These are phyloP conservation scores for Musa schizocarpa DNA, from an alignment of 176 grass and related monocot genomes.

Conservation along the genomic window DNA sequence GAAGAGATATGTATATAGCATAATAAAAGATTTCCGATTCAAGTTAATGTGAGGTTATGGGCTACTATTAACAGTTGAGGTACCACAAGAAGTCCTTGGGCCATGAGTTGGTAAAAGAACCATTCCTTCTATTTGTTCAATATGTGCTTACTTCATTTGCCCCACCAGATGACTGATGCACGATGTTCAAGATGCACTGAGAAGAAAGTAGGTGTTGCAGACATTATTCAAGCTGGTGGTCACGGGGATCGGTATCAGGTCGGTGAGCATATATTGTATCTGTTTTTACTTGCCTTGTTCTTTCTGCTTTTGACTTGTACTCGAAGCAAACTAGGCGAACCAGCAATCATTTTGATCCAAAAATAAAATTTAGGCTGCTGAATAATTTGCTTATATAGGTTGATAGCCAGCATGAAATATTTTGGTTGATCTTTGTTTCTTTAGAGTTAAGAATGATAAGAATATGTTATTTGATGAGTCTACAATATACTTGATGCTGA, in stretches of 20 bases:
- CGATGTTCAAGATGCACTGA: conserved; percentile 67
- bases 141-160: conserved; percentile 3
- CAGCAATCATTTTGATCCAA: too few relatives aligned
- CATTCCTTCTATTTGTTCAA: neutral
- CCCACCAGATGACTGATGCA: conserved; percentile 79
- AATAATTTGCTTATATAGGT: too few relatives aligned
- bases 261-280: neutral
- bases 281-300: neutral
- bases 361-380: too few relatives aligned
- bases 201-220: conserved; percentile 71
- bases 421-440: too few relatives aligned
- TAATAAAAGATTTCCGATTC: neutral
- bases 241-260: conserved; percentile 97
- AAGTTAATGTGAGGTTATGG: neutral
- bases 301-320: neutral
- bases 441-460: too few relatives aligned
- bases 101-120: neutral
- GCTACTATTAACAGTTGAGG: neutral
- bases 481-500: too few relatives aligned
- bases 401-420: too few relatives aligned
- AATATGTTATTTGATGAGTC: too few relatives aligned
- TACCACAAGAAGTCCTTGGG: too few relatives aligned
- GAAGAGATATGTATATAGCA: neutral
- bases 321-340: too few relatives aligned
- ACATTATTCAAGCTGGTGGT: conserved; percentile 68